Percentiles rank a stretch among this genome's conserved stretches.
phyloP scores from a whole-genome alignment of 768 basidiomycete genomes.

The Tulasnella sp. region DNA sequence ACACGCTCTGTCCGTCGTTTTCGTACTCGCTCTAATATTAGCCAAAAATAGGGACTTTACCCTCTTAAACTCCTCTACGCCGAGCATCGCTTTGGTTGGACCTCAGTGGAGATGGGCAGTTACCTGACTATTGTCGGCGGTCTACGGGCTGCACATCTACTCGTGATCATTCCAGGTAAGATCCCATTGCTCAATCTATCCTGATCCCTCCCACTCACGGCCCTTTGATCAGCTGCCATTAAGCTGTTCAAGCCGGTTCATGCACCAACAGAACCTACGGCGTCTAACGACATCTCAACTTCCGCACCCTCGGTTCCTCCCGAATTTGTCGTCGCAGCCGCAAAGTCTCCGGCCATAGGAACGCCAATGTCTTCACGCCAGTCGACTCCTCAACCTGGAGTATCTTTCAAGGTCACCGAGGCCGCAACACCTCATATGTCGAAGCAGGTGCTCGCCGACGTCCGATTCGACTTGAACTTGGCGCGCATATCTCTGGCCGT shows the following conservation, averaged over 20 bases:
- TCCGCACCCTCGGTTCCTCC: neutral
- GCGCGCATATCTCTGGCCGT: constrained; percentile 5
- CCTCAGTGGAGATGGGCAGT: constrained; percentile 10
- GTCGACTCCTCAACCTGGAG: neutral
- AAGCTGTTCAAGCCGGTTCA: constrained; percentile 12
- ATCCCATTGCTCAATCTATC: neutral
- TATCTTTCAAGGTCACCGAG: neutral
- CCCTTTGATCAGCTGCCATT: neutral
- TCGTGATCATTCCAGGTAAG: constrained; percentile 12
- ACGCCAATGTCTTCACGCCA: neutral
- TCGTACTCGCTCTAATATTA: neutral
- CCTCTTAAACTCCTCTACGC: constrained; percentile 72
- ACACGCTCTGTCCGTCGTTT: neutral
- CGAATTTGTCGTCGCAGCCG: neutral
- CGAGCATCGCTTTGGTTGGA: constrained; percentile 32
- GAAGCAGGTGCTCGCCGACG: neutral
- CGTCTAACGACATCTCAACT: neutral
- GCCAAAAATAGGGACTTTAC: constrained; percentile 43
- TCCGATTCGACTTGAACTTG: constrained; percentile 12
- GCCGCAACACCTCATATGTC: neutral
- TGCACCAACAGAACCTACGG: neutral
- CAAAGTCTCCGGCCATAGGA: neutral
- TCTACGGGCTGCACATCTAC: constrained; percentile 2
- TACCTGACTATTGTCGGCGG: constrained; percentile 9
- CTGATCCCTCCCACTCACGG: neutral